Conservation (phyloP, 2,329 filamentous ascomycete genomes). For the Paracoccidioides brasiliensis region DNA sequence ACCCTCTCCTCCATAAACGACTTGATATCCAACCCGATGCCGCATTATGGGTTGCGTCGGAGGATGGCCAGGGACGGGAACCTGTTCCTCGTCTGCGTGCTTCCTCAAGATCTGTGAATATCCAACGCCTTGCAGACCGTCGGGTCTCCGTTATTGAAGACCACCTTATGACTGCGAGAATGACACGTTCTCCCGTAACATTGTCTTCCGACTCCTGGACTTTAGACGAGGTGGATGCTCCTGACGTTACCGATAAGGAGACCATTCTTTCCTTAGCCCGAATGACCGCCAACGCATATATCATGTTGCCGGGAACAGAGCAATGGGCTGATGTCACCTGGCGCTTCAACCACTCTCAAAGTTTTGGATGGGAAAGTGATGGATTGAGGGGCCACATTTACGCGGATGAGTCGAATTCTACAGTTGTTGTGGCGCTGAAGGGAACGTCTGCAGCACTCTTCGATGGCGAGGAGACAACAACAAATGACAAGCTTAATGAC, state of each 20-base stretch:
- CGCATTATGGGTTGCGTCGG: constrained; percentile 34
- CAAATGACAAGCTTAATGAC: constrained; percentile 95
- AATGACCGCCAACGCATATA: constrained; percentile 85
- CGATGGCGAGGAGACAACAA: constrained; percentile 92
- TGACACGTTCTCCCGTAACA: constrained; percentile 52
- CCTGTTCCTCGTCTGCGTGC: constrained; percentile 43
- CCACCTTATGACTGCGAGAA: constrained; percentile 59
- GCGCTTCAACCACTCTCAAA: constrained; percentile 70
- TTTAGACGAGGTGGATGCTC: constrained; percentile 61
- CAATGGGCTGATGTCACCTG: constrained; percentile 74
- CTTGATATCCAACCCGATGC: constrained; percentile 55
- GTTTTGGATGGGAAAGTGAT: constrained; percentile 87
- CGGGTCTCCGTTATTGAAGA: constrained; percentile 63
- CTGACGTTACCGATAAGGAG: constrained; percentile 72
- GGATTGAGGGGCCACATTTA: constrained; percentile 88
- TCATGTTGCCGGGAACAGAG: constrained; percentile 53
- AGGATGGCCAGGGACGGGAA: constrained; percentile 27
- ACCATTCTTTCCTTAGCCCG: constrained; percentile 73
- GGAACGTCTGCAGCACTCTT: constrained; percentile 84
- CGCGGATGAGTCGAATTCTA: constrained; percentile 71
- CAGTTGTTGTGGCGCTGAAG: constrained; percentile 83
- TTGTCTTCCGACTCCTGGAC: constrained; percentile 70
- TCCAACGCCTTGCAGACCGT: constrained; percentile 71
- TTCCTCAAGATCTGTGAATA: constrained; percentile 52
- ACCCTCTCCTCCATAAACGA: constrained; percentile 64